Base-by-base conservation (phyloP, 208 protist genomes). In the Trypanosoma congolense region DNA sequence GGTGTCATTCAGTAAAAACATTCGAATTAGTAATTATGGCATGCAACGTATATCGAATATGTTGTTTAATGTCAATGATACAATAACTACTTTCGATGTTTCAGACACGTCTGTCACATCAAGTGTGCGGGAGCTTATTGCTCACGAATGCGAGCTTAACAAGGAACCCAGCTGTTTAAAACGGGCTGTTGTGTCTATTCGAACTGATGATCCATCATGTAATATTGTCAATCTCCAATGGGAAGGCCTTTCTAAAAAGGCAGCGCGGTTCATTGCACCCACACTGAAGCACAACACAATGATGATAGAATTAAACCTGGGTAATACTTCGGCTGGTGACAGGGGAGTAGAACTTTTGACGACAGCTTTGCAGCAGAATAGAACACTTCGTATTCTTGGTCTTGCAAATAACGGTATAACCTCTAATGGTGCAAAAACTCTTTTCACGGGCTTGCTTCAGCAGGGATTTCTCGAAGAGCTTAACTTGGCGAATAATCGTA, bases 321-420 rank as follows among this genome's bases (percentile, higher is more conserved):
- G 84, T 42, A 90, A 93, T 68, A 76, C 53, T 33, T 64, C 61
- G 19, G 44, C 92, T 5, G 70, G 74, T 45, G 83, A 95, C 50
- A 56, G 73, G n/a, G 87, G 74, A 18, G 55, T 84, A 4, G 56
- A 85, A 25, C 56, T 80, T 43, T 51, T 97, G 0, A 38, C 72
- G 5, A 53, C 69, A 18, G 70, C 80, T 9, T 65, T 97, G 41
- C 49, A 53, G 38, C 61, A 61, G 24, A 93, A 95, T 60, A 65
- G 50, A 3, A 83, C 77, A 8, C 56, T 97, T 38, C 76, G 69
- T 25, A 41, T 67, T 29, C 40, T 97, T n/a, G 77, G 87, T 33
- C 47, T 97, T 29, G 70, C 85, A 16, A 94, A 93, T 66, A 95
- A 94, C 69, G 61, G 65, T 2, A 76, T 96, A 42, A 93, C 87